Evolutionary conservation across 2,329 filamentous ascomycete genomes (phyloP).

Genomic region (Colletotrichum salicis): DNA sequence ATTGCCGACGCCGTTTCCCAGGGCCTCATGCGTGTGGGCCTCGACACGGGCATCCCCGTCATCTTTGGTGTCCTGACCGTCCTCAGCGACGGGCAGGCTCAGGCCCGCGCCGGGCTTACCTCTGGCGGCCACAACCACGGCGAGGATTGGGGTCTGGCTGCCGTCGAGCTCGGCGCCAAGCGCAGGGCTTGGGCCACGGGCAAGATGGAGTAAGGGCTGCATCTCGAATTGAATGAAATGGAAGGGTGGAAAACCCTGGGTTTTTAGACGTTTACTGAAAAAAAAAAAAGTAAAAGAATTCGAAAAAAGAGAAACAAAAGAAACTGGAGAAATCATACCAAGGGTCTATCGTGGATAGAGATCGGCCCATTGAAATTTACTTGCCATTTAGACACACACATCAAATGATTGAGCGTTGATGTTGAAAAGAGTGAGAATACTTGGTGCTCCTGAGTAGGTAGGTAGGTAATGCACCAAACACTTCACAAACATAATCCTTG

Average conservation of each 20-base stretch:
- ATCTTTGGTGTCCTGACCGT: constrained; percentile 94
- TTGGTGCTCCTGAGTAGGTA: background rate
- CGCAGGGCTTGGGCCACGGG: constrained; percentile 84
- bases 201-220: constrained; percentile 55
- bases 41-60: constrained; percentile 89
- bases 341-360: background rate
- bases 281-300: background rate
- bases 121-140: constrained; percentile 86
- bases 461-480: background rate
- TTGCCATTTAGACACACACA: background rate
- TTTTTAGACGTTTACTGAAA: background rate
- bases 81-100: constrained; percentile 86
- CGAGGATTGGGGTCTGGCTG: constrained; percentile 93
- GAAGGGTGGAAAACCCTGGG: constrained; percentile 10
- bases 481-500: too few relatives aligned
- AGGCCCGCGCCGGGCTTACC: constrained; percentile 82
- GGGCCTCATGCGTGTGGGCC: constrained; percentile 92
- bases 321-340: background rate
- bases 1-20: constrained; percentile 92
- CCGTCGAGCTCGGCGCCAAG: constrained; percentile 94
- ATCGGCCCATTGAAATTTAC: background rate
- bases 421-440: too few relatives aligned
- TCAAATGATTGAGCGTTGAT: background rate
- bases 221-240: constrained; percentile 12
- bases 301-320: background rate